Percentiles rank a stretch among this genome's conserved stretches.
Evolutionary conservation across 768 basidiomycete genomes (phyloP).

Genomic region (Pisolithus marmoratus): DNA sequence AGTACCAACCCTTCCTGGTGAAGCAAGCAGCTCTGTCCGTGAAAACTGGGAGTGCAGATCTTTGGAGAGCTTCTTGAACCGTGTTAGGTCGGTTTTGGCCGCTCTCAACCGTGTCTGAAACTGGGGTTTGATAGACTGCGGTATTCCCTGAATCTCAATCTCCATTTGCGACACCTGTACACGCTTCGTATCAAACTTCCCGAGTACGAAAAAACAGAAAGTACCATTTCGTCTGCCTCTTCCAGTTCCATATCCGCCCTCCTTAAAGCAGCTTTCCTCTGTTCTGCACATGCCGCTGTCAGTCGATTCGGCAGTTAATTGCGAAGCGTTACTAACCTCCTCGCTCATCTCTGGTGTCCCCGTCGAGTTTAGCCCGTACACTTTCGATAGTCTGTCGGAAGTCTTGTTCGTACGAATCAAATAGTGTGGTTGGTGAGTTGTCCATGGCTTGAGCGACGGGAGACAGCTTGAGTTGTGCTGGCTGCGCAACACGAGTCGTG

Average conservation of each 20-base stretch:
- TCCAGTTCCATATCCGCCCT: constrained; percentile 93
- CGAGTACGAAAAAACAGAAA: constrained; percentile 13
- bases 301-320: neutral
- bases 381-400: constrained; percentile 77
- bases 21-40: constrained; percentile 73
- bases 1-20: constrained; percentile 29
- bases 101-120: constrained; percentile 72
- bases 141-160: constrained; percentile 93
- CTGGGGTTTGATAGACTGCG: constrained; percentile 71
- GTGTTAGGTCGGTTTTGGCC: constrained; percentile 69
- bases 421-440: constrained; percentile 77
- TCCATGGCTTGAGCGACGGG: constrained; percentile 48
- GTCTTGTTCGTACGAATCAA: constrained; percentile 90
- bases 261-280: constrained; percentile 72
- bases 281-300: constrained; percentile 44
- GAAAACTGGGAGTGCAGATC: constrained; percentile 66
- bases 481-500: constrained; percentile 12
- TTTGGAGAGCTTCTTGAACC: constrained; percentile 76
- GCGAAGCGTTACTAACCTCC: constrained; percentile 50
- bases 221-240: constrained; percentile 95
- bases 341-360: constrained; percentile 55
- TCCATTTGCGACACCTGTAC: constrained; percentile 96
- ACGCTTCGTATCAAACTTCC: constrained; percentile 1
- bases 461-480: neutral
- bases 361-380: constrained; percentile 73